Percentiles rank a stretch among this genome's conserved stretches.
Conservation (phyloP, 2,329 filamentous ascomycete species). For the Penicillium oxalicum region DNA sequence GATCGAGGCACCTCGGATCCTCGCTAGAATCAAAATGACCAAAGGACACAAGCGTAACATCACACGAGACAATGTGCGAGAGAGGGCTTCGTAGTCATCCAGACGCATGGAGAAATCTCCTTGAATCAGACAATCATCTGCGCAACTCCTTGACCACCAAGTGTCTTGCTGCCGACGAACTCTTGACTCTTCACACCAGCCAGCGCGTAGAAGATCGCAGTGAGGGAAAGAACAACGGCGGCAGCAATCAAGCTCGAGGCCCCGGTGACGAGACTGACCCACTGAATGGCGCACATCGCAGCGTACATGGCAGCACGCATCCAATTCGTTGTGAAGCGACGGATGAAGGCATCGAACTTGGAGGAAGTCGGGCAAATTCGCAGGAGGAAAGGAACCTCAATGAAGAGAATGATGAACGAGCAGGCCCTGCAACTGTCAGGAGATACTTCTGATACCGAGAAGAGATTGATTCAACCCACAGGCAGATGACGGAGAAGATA, state of each 20-base stretch:
- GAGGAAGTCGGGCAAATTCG: conserved; percentile 94
- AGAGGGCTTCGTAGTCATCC: conserved; percentile 2
- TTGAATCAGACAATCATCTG: conserved; percentile 82
- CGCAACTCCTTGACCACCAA: conserved; percentile 86
- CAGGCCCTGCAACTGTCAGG: conserved; percentile 55
- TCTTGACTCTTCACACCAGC: conserved; percentile 43
- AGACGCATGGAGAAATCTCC: not conserved
- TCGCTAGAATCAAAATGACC: conserved; percentile 3
- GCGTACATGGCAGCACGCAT: conserved; percentile 86
- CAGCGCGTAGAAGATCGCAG: conserved; percentile 67
- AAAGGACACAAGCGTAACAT: conserved; percentile 1
- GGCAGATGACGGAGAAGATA: conserved; percentile 53
- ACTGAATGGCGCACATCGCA: conserved; percentile 76
- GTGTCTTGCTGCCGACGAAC: conserved; percentile 71
- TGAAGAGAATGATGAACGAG: conserved; percentile 70
- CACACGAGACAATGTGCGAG: not conserved
- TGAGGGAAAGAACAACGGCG: conserved; percentile 71
- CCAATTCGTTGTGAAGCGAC: conserved; percentile 91
- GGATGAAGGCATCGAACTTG: conserved; percentile 82
- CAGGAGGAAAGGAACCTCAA: conserved; percentile 88
- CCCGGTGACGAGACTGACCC: conserved; percentile 64
- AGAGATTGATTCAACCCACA: conserved; percentile 42
- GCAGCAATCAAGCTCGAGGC: conserved; percentile 76
- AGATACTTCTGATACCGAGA: conserved; percentile 22
- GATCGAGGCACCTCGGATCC: conserved; percentile 17